Conservation (phyloP, 495 filamentous ascomycete species). For the Tuber magnatum region DNA sequence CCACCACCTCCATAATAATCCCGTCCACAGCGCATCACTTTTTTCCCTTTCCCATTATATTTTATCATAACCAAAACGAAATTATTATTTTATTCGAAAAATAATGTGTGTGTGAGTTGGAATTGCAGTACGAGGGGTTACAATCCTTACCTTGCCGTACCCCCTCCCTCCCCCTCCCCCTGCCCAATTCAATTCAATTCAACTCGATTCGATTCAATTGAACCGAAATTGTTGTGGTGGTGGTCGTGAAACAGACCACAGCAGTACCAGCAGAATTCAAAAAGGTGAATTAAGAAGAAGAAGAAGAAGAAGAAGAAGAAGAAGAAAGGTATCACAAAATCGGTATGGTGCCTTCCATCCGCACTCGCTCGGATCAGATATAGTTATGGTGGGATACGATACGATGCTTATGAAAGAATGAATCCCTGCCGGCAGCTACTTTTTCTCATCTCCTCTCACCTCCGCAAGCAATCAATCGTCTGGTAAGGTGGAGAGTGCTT, state of each 20-base stretch:
- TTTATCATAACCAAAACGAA: background rate
- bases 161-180: background rate
- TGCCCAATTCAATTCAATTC: background rate
- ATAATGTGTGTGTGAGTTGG: background rate
- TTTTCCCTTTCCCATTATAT: background rate
- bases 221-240: background rate
- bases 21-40: background rate
- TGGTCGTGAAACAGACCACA: background rate
- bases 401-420: too few species aligned
- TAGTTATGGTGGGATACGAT: too few species aligned
- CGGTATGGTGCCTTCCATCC: too few species aligned
- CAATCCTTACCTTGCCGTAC: background rate
- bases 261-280: too few species aligned
- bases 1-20: background rate
- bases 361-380: too few species aligned
- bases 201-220: background rate
- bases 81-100: background rate
- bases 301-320: too few species aligned
- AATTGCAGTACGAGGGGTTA: background rate
- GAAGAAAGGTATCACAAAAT: too few species aligned
- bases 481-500: too few species aligned
- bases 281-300: too few species aligned
- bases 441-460: too few species aligned
- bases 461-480: too few species aligned
- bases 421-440: too few species aligned